Percentiles rank a stretch among this genome's conserved stretches.
Conservation (phyloP, 192 early-diverging fungal species). For the Mortierella hygrophila region DNA sequence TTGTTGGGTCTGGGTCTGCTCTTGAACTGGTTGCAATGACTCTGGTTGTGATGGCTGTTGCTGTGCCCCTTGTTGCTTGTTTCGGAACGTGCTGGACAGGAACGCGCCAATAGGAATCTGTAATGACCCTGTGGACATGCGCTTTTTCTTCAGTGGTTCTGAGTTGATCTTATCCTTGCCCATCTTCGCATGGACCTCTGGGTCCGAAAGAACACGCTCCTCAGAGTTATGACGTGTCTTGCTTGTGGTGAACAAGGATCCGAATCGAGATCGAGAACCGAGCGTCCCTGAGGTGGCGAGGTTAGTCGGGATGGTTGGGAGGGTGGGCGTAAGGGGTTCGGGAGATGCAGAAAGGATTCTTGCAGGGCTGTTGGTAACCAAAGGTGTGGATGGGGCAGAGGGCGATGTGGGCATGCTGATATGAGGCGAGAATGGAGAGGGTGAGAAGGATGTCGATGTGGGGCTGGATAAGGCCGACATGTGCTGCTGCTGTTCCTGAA, state of each 20-base stretch:
- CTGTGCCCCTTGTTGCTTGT: not conserved
- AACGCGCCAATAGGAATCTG: conserved; percentile 32
- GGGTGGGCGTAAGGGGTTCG: not conserved
- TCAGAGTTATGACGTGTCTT: not conserved
- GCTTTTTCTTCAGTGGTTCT: conserved; percentile 19
- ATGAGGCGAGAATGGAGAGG: not conserved
- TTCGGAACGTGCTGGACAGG: conserved; percentile 27
- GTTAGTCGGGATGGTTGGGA: not conserved
- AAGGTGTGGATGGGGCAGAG: not conserved
- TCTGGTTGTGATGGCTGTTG: conserved; percentile 1
- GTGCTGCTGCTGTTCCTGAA: not conserved
- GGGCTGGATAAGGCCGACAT: not conserved
- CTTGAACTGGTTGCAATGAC: not conserved
- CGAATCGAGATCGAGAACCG: conserved; percentile 17
- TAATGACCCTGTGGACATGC: conserved; percentile 22
- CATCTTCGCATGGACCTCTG: not conserved
- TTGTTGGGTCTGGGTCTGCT: conserved; percentile 12
- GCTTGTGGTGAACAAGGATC: conserved; percentile 15
- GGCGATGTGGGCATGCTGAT: conserved; percentile 10
- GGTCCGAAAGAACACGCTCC: not conserved
- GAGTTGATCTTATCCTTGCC: not conserved
- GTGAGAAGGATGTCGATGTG: not conserved
- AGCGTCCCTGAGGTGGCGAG: not conserved
- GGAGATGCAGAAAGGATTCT: not conserved
- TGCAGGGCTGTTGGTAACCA: too few relatives aligned